These are phyloP conservation scores for Penicillium alfredii DNA, from an alignment of 495 filamentous ascomycete genomes.

Conservation along the genomic window DNA sequence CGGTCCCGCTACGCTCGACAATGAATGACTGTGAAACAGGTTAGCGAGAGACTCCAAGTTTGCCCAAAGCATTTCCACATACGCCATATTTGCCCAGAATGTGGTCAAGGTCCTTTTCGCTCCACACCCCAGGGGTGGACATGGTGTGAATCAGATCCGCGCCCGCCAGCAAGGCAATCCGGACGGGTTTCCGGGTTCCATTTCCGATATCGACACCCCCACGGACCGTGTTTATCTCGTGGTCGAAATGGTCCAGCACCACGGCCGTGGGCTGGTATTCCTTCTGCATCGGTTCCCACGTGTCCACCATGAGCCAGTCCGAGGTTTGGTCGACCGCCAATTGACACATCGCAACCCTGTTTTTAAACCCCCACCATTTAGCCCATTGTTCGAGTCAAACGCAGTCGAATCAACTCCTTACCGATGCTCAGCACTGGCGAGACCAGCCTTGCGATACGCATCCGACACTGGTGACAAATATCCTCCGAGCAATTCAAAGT, in stretches of 20 bases:
- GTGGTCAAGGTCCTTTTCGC: constrained; percentile 71
- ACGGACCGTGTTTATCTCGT: constrained; percentile 77
- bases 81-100: constrained; percentile 79
- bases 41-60: not conserved
- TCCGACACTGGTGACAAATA: constrained; percentile 78
- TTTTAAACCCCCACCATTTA: constrained; percentile 7
- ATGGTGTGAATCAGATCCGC: constrained; percentile 87
- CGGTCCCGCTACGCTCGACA: constrained; percentile 83
- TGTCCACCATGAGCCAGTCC: constrained; percentile 81
- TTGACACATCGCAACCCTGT: constrained; percentile 61
- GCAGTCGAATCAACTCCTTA: constrained; percentile 21
- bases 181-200: constrained; percentile 54
- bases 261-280: constrained; percentile 83
- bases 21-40: constrained; percentile 58
- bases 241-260: constrained; percentile 81
- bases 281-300: constrained; percentile 67
- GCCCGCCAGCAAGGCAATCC: constrained; percentile 71
- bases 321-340: constrained; percentile 71
- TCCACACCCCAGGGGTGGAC: constrained; percentile 72
- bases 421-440: constrained; percentile 71
- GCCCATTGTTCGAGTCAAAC: not conserved
- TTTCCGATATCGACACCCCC: constrained; percentile 64
- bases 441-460: constrained; percentile 84
- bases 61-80: constrained; percentile 16
- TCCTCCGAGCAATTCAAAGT: constrained; percentile 80